phyloP scores from a whole-genome alignment of 495 filamentous ascomycete genomes.

The Apodospora peruviana region DNA sequence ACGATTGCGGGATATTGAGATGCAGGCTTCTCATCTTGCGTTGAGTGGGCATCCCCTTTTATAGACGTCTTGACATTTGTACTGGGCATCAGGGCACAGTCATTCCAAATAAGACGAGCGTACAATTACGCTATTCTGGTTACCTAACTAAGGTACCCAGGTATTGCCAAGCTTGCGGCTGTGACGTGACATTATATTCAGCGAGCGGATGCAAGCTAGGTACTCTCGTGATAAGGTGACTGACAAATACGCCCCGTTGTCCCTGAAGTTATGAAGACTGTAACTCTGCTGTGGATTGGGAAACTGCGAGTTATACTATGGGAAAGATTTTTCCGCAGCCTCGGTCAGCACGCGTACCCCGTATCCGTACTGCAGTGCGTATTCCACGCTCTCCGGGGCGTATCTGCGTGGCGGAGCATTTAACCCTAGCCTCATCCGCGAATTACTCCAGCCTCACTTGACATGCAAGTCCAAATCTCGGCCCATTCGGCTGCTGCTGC shows the following conservation, averaged over 20 bases:
- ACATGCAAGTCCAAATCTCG: background rate
- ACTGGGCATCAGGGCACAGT: background rate
- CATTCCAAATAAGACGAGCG: constrained; percentile 1
- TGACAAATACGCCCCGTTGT: background rate
- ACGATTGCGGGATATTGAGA: background rate
- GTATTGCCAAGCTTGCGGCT: background rate
- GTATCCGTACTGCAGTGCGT: background rate
- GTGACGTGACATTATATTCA: background rate
- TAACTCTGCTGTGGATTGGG: background rate
- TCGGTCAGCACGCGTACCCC: background rate
- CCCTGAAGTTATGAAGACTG: background rate
- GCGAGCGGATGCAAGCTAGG: background rate
- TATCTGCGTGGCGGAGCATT: background rate
- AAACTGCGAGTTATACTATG: background rate
- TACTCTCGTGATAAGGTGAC: background rate
- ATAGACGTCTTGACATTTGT: background rate
- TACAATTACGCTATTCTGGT: background rate
- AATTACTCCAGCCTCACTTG: background rate
- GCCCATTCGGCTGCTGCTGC: background rate
- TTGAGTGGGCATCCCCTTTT: background rate
- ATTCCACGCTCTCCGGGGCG: background rate
- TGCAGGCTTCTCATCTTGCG: background rate
- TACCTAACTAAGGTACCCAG: background rate
- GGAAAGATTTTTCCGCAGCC: background rate
- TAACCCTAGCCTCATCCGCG: background rate